Base-by-base conservation (phyloP, 805 yeast species). In the Nadsonia fulvescens region DNA sequence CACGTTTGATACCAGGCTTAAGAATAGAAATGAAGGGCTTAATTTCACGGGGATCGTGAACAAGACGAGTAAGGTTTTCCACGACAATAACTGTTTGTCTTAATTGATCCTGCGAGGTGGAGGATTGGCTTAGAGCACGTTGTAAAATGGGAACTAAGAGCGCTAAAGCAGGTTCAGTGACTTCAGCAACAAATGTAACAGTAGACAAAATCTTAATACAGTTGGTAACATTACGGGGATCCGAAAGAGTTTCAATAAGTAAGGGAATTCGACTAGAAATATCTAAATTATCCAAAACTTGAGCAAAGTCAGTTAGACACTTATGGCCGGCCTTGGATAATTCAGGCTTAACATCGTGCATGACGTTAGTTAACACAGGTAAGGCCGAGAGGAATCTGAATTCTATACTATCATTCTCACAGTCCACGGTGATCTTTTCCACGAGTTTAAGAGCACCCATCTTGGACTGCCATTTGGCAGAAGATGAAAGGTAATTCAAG, bases 121-220 rank as follows among this genome's bases (percentile, higher is more conserved):
- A 73, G 20, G 86, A 67, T 58, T 76, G 68, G 43, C 74, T 75
- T 44, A 86, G 61, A 3, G 96, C 86, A 49, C 83, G 79, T 47
- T 70, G 82, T 43, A 86, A 65, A 38, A 83, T 83, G 24, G 98
- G 98, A 23, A 79, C 95, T 44, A 86, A 61, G 31, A 86, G 55
- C 6, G 96, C 67, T 40, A 86, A 61, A 4, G 92, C 91, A 4
- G 96, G 91, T 56, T 83, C 96, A 9, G 95, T 89, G 36, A 86
- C 98, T 57, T 89, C 98, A 24, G 98, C 93, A 25, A 86, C 96
- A 50, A 86, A 86, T 1, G 98, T 89, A 29, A 86, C 95, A 20
- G 91, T 76, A 3, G 93, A 75, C 36, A 86, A 63, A 22, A 86
- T 68, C 53, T 75, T 78, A 50, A 86, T 78, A 53, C 93, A 82